These are phyloP conservation scores for Senecio squalidus DNA, from an alignment of 140 eudicot genomes.

Conservation along the genomic window DNA sequence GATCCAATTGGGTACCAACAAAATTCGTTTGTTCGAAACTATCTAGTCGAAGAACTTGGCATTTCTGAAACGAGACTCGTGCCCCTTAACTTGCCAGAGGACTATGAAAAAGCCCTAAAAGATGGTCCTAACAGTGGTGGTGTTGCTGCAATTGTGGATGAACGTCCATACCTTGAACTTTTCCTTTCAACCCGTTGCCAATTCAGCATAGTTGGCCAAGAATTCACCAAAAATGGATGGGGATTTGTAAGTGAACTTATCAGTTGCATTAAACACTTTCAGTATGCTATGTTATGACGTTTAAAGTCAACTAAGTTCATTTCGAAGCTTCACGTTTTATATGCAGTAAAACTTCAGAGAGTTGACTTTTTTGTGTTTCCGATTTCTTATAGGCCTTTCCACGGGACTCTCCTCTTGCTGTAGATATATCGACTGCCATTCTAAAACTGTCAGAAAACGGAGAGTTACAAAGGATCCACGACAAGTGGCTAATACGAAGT, in stretches of 20 bases:
- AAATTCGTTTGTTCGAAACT: constrained; percentile 61
- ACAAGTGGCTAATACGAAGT: constrained; percentile 67
- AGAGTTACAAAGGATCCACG: constrained; percentile 75
- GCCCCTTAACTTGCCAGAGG: constrained; percentile 57
- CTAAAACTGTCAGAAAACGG: constrained; percentile 72
- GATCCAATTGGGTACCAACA: constrained; percentile 74
- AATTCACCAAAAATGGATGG: constrained; percentile 83
- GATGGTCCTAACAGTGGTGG: constrained; percentile 71
- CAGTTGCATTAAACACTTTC: neutral
- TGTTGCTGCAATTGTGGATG: constrained; percentile 80
- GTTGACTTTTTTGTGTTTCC: neutral
- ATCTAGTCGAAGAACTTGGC: constrained; percentile 52
- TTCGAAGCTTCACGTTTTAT: neutral
- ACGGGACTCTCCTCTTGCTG: constrained; percentile 74
- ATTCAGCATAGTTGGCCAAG: constrained; percentile 77
- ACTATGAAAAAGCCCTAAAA: constrained; percentile 53
- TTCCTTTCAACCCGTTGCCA: constrained; percentile 69
- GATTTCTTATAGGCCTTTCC: constrained; percentile 58
- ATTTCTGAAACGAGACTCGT: constrained; percentile 53
- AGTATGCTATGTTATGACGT: neutral
- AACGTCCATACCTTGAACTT: constrained; percentile 63
- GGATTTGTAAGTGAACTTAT: constrained; percentile 63
- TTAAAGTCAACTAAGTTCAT: neutral
- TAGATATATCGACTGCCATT: constrained; percentile 82
- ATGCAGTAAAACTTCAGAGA: neutral